phyloP scores from a whole-genome alignment of 116 monocot genomes.

The Posidonia oceanica region DNA sequence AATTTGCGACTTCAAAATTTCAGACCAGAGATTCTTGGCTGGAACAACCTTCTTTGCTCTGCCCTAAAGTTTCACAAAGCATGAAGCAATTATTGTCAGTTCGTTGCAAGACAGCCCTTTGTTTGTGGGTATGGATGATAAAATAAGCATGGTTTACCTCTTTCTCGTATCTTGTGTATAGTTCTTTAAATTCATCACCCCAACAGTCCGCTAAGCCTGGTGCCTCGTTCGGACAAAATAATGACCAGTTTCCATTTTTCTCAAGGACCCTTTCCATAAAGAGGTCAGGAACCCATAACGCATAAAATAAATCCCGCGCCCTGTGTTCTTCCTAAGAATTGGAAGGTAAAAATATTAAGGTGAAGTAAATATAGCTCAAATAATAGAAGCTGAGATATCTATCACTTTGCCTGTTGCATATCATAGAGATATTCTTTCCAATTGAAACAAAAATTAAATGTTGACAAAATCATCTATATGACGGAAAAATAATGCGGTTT shows the following conservation, averaged over 20 bases:
- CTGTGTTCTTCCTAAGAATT: constrained; percentile 79
- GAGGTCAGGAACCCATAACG: constrained; percentile 88
- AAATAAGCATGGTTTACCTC: constrained; percentile 57
- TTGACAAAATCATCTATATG: too few species aligned
- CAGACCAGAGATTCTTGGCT: constrained; percentile 90
- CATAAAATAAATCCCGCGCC: constrained; percentile 90
- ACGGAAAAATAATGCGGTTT: too few species aligned
- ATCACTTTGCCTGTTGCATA: too few species aligned
- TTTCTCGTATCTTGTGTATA: constrained; percentile 57
- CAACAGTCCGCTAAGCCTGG: constrained; percentile 90
- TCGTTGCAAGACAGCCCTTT: too few species aligned
- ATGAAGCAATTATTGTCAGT: not conserved
- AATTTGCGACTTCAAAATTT: constrained; percentile 80
- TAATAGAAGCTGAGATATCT: too few species aligned
- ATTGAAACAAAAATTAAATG: too few species aligned
- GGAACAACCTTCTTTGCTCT: constrained; percentile 74
- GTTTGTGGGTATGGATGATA: too few species aligned
- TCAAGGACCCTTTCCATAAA: constrained; percentile 81
- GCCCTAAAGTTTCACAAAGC: constrained; percentile 33
- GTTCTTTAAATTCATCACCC: constrained; percentile 73
- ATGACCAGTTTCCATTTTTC: constrained; percentile 66
- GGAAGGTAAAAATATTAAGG: not conserved
- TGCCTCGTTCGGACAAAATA: constrained; percentile 95
- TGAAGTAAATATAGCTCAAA: too few species aligned
- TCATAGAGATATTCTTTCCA: too few species aligned